Evolutionary conservation across 2,329 filamentous ascomycete genomes (phyloP).

Genomic region (Zelopaecilomyces penicillatus): DNA sequence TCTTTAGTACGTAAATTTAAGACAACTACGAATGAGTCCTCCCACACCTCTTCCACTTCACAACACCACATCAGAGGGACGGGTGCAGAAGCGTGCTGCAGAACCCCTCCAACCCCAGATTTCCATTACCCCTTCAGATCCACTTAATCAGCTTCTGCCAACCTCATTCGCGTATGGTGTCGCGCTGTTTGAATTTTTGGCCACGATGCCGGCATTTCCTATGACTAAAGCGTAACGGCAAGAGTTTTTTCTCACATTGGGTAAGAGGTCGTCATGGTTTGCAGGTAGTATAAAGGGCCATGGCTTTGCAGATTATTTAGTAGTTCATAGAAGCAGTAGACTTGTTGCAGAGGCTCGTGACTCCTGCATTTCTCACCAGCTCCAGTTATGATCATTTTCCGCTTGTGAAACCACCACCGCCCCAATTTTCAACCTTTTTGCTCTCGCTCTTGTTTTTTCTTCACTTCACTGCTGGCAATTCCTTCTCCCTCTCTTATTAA

Average conservation of each 20-base stretch:
- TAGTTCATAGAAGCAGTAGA: too few relatives aligned
- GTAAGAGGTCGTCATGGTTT: too few relatives aligned
- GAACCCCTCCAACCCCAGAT: not conserved
- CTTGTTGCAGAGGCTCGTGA: too few relatives aligned
- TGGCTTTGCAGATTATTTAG: too few relatives aligned
- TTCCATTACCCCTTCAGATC: slow-evolving; percentile 17
- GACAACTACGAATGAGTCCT: too few relatives aligned
- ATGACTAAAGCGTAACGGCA: slow-evolving; percentile 9
- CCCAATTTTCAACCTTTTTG: slow-evolving; percentile 6
- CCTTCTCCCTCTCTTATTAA: not conserved
- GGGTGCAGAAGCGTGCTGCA: too few relatives aligned
- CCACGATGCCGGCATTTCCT: slow-evolving; percentile 3
- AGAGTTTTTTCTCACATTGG: slow-evolving; percentile 1
- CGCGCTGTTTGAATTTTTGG: slow-evolving; percentile 1
- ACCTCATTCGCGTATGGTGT: not conserved
- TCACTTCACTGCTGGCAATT: slow-evolving; percentile 2
- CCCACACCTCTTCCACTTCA: too few relatives aligned
- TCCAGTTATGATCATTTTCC: not conserved
- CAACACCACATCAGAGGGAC: too few relatives aligned
- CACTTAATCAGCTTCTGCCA: slow-evolving; percentile 19
- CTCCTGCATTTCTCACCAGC: not conserved
- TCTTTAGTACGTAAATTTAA: too few relatives aligned
- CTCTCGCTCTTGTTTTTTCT: slow-evolving; percentile 10
- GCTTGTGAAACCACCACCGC: not conserved
- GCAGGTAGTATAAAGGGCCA: too few relatives aligned